A percentile compares a stretch with the other conserved stretches of the same genome.
Conservation (phyloP, 2,329 filamentous ascomycete genomes). For the Fusarium azukiicola region DNA sequence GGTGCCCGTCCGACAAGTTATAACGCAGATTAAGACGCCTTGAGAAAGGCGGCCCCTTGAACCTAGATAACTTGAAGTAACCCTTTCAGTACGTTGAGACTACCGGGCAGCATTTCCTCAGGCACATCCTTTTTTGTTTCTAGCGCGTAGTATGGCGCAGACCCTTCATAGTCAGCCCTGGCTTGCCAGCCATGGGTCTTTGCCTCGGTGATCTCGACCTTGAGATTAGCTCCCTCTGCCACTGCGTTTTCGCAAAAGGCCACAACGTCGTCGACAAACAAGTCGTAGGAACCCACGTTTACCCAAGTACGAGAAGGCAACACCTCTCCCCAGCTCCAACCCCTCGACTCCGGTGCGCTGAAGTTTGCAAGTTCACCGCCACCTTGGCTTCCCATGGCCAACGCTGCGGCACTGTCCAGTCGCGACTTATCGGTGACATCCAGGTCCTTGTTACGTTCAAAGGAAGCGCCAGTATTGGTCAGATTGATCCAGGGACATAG, state of each 20-base stretch:
- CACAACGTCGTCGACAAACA: background rate
- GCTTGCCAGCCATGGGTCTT: conserved; percentile 30
- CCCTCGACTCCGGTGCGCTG: background rate
- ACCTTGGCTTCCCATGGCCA: conserved; percentile 5
- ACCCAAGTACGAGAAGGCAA: background rate
- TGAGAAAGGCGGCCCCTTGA: background rate
- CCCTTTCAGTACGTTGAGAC: background rate
- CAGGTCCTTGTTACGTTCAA: conserved; percentile 25
- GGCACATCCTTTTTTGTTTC: background rate
- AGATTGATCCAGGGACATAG: conserved; percentile 24
- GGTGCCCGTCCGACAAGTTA: background rate
- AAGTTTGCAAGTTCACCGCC: conserved; percentile 6
- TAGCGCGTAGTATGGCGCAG: conserved; percentile 9
- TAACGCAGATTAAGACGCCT: background rate
- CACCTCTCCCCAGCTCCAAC: conserved; percentile 7
- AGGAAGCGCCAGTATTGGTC: conserved; percentile 16
- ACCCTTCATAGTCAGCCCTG: conserved; percentile 6
- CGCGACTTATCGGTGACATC: conserved; percentile 17
- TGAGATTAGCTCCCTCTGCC: background rate
- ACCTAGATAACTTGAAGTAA: conserved; percentile 1
- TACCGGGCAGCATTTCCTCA: background rate
- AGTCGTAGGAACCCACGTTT: conserved; percentile 1
- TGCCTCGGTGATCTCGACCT: conserved; percentile 17
- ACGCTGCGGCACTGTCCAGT: background rate
- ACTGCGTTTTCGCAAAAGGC: background rate